A percentile compares a stretch with the other conserved stretches of the same genome.
These are phyloP conservation scores for Tricholoma hemisulphureum DNA, from an alignment of 768 basidiomycete species.

Conservation along the genomic window DNA sequence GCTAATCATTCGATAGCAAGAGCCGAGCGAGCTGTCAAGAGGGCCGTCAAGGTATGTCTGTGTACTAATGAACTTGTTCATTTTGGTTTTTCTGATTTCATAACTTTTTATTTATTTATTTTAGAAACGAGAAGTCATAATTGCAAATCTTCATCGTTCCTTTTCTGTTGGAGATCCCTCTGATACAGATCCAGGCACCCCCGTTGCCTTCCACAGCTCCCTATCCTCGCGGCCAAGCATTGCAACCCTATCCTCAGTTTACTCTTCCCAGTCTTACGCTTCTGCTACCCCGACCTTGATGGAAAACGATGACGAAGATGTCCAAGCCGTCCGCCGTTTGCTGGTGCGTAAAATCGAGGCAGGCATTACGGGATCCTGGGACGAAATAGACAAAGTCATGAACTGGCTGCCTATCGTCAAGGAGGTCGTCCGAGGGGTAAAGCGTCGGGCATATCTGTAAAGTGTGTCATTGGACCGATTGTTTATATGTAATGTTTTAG, in stretches of 20 bases:
- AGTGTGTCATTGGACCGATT: neutral
- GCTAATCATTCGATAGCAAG: constrained; percentile 57
- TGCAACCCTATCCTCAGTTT: constrained; percentile 41
- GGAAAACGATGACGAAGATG: constrained; percentile 64
- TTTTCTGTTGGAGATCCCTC: constrained; percentile 16
- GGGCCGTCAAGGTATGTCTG: constrained; percentile 52
- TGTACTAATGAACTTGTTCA: constrained; percentile 4
- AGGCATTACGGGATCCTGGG: constrained; percentile 51
- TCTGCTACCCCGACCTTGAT: constrained; percentile 51
- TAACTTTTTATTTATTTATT: too few relatives aligned
- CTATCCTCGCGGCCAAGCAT: constrained; percentile 40
- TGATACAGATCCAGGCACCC: constrained; percentile 21
- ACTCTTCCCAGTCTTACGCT: constrained; percentile 39
- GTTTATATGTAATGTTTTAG: constrained; percentile 25
- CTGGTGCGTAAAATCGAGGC: constrained; percentile 65
- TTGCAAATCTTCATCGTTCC: constrained; percentile 41
- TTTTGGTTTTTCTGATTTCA: neutral
- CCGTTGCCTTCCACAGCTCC: constrained; percentile 24
- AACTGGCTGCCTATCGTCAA: constrained; percentile 65
- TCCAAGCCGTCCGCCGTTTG: constrained; percentile 58
- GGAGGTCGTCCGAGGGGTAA: constrained; percentile 58
- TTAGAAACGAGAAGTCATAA: constrained; percentile 51
- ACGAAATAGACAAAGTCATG: constrained; percentile 59
- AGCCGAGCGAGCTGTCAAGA: constrained; percentile 54
- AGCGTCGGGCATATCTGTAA: constrained; percentile 47